Percentiles rank a stretch among this genome's conserved stretches.
Evolutionary conservation across 352 stramenopile species (phyloP).

Genomic region (Aphanomyces invadans): DNA sequence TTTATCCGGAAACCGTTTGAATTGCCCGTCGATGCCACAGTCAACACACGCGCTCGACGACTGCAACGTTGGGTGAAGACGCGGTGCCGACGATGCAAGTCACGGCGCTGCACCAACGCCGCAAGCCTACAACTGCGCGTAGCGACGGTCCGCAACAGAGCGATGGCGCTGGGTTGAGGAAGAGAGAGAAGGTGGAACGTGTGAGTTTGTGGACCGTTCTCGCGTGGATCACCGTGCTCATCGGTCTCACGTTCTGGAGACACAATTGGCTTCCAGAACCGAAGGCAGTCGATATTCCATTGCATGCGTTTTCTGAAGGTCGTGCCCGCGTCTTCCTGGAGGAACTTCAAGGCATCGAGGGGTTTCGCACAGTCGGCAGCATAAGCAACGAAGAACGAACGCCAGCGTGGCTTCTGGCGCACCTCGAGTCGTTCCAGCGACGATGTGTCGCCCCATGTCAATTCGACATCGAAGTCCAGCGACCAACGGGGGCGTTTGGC

Average conservation of each 20-base stretch:
- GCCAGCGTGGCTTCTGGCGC: constrained; percentile 42
- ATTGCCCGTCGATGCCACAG: too few species aligned
- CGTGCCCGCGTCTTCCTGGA: constrained; percentile 52
- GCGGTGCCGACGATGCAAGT: too few species aligned
- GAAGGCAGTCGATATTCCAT: constrained; percentile 32
- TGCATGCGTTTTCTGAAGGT: constrained; percentile 42
- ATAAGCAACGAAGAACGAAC: constrained; percentile 59
- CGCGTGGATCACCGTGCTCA: neutral
- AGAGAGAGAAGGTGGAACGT: neutral
- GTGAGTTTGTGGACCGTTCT: constrained; percentile 3
- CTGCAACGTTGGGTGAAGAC: too few species aligned
- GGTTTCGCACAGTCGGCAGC: constrained; percentile 55
- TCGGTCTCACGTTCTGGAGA: constrained; percentile 12
- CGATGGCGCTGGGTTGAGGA: neutral
- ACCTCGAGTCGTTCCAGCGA: constrained; percentile 29
- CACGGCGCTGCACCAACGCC: neutral
- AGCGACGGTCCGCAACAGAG: neutral
- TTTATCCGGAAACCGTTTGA: too few species aligned
- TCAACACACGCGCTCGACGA: too few species aligned
- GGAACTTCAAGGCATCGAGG: constrained; percentile 54
- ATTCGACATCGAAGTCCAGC: constrained; percentile 41
- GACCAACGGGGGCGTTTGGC: constrained; percentile 53
- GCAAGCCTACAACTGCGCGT: neutral
- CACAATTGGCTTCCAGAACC: constrained; percentile 53
- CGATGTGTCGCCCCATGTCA: constrained; percentile 7